Conservation (phyloP, 805 yeast species). For the Monosporozyma unispora region DNA sequence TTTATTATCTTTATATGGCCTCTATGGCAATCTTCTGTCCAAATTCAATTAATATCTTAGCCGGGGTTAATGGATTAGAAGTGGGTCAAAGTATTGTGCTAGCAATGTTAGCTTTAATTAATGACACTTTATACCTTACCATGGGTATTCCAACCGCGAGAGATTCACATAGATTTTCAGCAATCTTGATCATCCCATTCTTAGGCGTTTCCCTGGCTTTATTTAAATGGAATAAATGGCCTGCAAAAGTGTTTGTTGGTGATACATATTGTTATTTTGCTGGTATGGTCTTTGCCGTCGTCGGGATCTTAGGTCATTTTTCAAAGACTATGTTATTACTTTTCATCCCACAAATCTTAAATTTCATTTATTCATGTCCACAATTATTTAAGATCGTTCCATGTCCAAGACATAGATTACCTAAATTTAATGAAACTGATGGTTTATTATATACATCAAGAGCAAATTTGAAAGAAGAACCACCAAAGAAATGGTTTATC, state of each 20-base stretch:
- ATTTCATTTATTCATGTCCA: slow-evolving; percentile 85
- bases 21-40: slow-evolving; percentile 90
- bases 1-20: slow-evolving; percentile 86
- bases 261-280: slow-evolving; percentile 97
- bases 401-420: slow-evolving; percentile 93
- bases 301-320: slow-evolving; percentile 92
- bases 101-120: slow-evolving; percentile 58
- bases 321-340: slow-evolving; percentile 83
- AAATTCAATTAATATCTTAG: slow-evolving; percentile 88
- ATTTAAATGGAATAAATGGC: slow-evolving; percentile 77
- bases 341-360: slow-evolving; percentile 84
- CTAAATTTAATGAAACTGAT: slow-evolving; percentile 57
- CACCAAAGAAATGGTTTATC: slow-evolving; percentile 28
- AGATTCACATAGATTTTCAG: slow-evolving; percentile 76
- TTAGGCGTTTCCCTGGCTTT: slow-evolving; percentile 75
- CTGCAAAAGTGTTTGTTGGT: slow-evolving; percentile 91
- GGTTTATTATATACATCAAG: slow-evolving; percentile 71
- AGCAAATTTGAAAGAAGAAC: slow-evolving; percentile 35
- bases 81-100: slow-evolving; percentile 88
- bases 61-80: slow-evolving; percentile 94
- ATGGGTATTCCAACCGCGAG: slow-evolving; percentile 48
- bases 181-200: slow-evolving; percentile 74
- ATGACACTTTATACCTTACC: slow-evolving; percentile 65
- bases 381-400: slow-evolving; percentile 81
- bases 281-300: slow-evolving; percentile 98